Evolutionary conservation across 257 asterid genomes (phyloP).

Genomic region (Jasminum sambac): DNA sequence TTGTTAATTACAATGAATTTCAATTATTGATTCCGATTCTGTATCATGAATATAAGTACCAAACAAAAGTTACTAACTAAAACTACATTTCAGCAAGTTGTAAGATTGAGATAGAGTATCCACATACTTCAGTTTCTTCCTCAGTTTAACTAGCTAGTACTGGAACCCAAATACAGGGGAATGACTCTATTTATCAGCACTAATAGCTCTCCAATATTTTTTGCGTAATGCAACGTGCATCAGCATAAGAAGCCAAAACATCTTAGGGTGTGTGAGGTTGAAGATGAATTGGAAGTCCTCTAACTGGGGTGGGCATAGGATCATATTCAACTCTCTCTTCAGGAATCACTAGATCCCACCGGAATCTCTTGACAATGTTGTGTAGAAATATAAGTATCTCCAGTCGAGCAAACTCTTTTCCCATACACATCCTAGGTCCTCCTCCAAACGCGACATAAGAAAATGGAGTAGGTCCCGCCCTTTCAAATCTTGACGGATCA

Average conservation of each 20-base stretch:
- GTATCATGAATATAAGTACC: neutral
- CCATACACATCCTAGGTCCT: constrained; percentile 49
- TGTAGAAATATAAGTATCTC: constrained; percentile 58
- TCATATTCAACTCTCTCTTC: constrained; percentile 49
- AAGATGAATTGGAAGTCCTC: constrained; percentile 53
- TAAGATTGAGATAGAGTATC: neutral
- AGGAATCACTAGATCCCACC: constrained; percentile 45
- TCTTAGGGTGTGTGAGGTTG: constrained; percentile 28
- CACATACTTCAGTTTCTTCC: neutral
- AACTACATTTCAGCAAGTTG: neutral
- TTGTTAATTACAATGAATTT: neutral
- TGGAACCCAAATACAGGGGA: neutral
- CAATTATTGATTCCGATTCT: neutral
- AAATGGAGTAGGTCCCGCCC: constrained; percentile 20
- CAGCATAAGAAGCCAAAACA: neutral
- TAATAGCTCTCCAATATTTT: neutral
- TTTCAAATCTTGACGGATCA: constrained; percentile 27
- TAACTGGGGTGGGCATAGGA: constrained; percentile 55
- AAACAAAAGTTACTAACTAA: neutral
- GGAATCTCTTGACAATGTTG: constrained; percentile 37
- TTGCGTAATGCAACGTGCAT: neutral
- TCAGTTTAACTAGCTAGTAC: neutral
- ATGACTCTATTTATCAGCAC: neutral
- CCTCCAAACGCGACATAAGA: constrained; percentile 29
- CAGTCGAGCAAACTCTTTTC: constrained; percentile 62